Evolutionary conservation across 2,329 filamentous ascomycete species (phyloP).

Genomic region (Colletotrichum neosansevieriae): DNA sequence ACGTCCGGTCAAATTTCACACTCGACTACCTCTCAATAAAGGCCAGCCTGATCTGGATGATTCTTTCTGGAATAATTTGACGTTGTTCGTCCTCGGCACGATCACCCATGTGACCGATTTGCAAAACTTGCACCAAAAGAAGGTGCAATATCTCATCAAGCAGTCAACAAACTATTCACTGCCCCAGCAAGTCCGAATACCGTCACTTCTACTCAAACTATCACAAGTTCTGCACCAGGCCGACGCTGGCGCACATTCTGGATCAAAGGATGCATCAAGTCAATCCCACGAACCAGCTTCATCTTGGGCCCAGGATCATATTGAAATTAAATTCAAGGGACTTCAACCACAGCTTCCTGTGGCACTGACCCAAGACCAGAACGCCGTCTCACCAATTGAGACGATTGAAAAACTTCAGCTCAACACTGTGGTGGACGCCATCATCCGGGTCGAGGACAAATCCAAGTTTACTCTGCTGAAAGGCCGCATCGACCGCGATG

Average conservation of each 20-base stretch:
- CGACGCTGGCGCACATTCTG: not conserved
- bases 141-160: conserved; percentile 54
- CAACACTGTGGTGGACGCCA: conserved; percentile 55
- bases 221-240: conserved; percentile 53
- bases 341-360: conserved; percentile 48
- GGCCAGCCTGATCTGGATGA: conserved; percentile 59
- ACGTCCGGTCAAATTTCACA: conserved; percentile 42
- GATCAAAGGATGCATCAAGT: conserved; percentile 37
- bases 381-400: conserved; percentile 6
- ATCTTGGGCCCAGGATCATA: conserved; percentile 69
- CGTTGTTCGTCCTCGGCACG: conserved; percentile 62
- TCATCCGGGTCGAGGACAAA: conserved; percentile 66
- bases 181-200: conserved; percentile 59
- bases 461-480: conserved; percentile 67
- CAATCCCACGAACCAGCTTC: conserved; percentile 41
- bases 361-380: conserved; percentile 21
- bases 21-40: conserved; percentile 57
- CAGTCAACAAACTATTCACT: conserved; percentile 53
- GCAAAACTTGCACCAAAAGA: conserved; percentile 59
- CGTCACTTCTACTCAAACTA: conserved; percentile 62
- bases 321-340: conserved; percentile 69
- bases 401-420: conserved; percentile 21
- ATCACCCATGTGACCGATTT: conserved; percentile 64
- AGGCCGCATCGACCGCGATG: conserved; percentile 68
- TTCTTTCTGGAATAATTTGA: conserved; percentile 65